Evolutionary conservation across 305 asterid species (phyloP).

Genomic region (Fraxinus angustifolia): DNA sequence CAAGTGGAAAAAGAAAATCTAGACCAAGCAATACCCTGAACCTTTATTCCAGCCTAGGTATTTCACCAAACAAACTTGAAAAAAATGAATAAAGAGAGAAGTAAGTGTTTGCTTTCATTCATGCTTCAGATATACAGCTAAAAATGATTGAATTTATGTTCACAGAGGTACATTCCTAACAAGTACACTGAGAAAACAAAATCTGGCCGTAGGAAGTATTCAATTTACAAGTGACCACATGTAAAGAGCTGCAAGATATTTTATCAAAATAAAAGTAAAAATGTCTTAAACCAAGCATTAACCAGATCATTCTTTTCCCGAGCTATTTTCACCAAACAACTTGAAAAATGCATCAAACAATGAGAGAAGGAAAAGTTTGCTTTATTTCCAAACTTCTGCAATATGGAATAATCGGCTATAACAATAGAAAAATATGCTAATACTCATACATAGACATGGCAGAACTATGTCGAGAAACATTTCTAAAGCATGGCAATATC

Average conservation of each 20-base stretch:
- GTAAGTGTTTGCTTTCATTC: not conserved
- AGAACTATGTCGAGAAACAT: not conserved
- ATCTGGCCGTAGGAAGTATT: not conserved
- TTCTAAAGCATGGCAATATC: not conserved
- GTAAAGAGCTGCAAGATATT: slow-evolving; percentile 27
- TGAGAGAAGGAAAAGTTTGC: not conserved
- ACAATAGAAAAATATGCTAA: not conserved
- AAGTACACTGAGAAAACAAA: not conserved
- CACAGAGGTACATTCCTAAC: slow-evolving; percentile 55
- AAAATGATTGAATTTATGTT: slow-evolving; percentile 26
- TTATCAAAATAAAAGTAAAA: not conserved
- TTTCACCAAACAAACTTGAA: not conserved
- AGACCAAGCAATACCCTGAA: not conserved
- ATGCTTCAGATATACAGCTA: not conserved
- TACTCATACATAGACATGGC: not conserved
- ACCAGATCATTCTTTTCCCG: not conserved
- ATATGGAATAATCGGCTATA: not conserved
- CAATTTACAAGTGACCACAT: not conserved
- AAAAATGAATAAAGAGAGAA: not conserved
- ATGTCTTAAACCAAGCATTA: not conserved
- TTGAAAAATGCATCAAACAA: not conserved
- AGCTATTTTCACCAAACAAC: not conserved
- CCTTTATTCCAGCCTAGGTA: not conserved
- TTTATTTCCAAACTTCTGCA: not conserved
- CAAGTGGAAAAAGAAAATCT: not conserved